Evolutionary conservation across 2,329 filamentous ascomycete species (phyloP).

Genomic region (Arthroderma uncinatum): DNA sequence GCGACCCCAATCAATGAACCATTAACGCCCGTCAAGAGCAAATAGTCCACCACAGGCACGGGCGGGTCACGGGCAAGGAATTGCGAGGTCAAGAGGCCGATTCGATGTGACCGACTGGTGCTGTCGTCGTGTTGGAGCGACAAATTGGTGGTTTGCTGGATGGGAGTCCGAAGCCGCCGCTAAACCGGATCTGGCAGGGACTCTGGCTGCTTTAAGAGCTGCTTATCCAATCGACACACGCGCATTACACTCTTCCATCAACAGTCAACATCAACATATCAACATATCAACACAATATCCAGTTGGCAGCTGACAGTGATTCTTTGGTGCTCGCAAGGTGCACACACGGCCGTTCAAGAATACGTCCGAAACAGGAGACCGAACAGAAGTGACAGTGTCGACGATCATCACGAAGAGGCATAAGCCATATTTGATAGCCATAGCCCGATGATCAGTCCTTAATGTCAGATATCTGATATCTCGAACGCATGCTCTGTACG

Average conservation of each 20-base stretch:
- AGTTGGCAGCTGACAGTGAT: too few species aligned
- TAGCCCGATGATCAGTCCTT: too few species aligned
- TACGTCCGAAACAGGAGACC: too few species aligned
- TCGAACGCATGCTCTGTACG: too few species aligned
- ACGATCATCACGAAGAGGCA: too few species aligned
- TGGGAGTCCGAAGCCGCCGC: not conserved
- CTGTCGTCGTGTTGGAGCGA: not conserved
- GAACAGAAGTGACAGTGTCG: too few species aligned
- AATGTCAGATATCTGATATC: too few species aligned
- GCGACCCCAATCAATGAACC: conserved; percentile 22
- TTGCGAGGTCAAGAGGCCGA: not conserved
- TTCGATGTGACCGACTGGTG: not conserved
- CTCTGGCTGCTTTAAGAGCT: not conserved
- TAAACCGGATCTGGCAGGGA: not conserved
- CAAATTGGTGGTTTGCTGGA: not conserved
- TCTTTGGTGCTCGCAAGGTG: too few species aligned
- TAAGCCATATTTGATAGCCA: too few species aligned
- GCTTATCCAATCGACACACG: not conserved
- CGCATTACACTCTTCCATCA: not conserved
- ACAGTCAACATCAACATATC: too few species aligned
- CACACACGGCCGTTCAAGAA: too few species aligned
- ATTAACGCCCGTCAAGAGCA: conserved; percentile 14
- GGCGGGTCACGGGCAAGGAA: not conserved
- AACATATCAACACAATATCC: too few species aligned
- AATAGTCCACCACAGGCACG: conserved; percentile 1